Evolutionary conservation across 2,329 filamentous ascomycete genomes (phyloP).

Genomic region (Fusarium kyushuense): DNA sequence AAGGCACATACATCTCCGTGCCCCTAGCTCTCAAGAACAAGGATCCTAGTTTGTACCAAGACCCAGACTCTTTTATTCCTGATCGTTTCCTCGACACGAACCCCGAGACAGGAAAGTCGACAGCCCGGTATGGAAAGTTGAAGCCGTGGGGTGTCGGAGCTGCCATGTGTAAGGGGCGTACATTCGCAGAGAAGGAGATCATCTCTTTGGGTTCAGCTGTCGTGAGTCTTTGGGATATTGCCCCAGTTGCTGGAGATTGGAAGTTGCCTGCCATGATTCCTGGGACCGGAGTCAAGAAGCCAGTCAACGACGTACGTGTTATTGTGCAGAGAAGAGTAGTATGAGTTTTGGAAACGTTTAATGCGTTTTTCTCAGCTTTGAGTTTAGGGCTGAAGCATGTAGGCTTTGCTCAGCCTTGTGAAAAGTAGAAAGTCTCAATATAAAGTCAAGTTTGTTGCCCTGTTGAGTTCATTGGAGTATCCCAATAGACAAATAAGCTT

Average conservation of each 20-base stretch:
- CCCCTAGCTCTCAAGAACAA: conserved; percentile 30
- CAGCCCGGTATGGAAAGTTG: conserved; percentile 38
- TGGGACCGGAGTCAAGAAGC: conserved; percentile 31
- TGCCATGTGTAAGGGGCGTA: conserved; percentile 44
- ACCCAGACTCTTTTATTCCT: conserved; percentile 36
- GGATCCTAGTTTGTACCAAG: conserved; percentile 32
- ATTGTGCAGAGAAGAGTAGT: conserved; percentile 30
- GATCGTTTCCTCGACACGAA: conserved; percentile 40
- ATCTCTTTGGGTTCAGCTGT: conserved; percentile 30
- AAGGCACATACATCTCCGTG: conserved; percentile 40
- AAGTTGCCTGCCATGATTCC: conserved; percentile 27
- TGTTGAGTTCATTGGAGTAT: neutral
- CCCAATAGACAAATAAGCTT: neutral
- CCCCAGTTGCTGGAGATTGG: conserved; percentile 22
- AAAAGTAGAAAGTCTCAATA: neutral
- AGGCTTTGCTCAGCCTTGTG: neutral
- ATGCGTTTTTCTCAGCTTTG: too few species aligned
- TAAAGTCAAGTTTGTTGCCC: neutral
- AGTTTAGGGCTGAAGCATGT: too few species aligned
- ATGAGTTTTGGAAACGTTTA: neutral
- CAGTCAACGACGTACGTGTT: conserved; percentile 31
- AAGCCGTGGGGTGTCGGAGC: conserved; percentile 42
- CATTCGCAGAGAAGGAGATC: conserved; percentile 46
- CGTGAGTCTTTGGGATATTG: conserved; percentile 35
- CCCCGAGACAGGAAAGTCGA: conserved; percentile 14